Conservation (phyloP, 1,139 yeast species). For the Arxiozyma telluris region DNA sequence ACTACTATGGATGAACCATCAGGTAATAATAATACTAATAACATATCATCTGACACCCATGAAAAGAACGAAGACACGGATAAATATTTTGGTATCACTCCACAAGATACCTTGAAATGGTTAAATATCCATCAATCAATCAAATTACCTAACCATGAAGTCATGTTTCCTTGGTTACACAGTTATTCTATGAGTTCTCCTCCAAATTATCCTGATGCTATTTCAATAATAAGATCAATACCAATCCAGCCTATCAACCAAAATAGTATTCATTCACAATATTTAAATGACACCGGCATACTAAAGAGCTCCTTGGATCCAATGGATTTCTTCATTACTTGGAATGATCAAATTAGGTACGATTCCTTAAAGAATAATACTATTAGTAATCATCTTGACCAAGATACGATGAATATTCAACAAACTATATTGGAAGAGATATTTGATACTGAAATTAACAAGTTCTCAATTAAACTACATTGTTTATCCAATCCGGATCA, state of each 20-base stretch:
- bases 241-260: not conserved
- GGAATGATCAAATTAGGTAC: slow-evolving; percentile 13
- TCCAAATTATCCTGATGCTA: slow-evolving; percentile 25
- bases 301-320: slow-evolving; percentile 58
- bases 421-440: not conserved
- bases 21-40: not conserved
- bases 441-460: not conserved
- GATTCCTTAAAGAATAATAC: slow-evolving; percentile 3
- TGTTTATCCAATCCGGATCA: not conserved
- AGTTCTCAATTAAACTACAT: not conserved
- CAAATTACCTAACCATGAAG: slow-evolving; percentile 56
- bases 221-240: slow-evolving; percentile 46
- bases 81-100: not conserved
- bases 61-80: not conserved
- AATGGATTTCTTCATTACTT: slow-evolving; percentile 47
- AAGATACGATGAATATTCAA: not conserved
- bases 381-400: not conserved
- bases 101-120: not conserved
- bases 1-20: not conserved
- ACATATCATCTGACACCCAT: not conserved
- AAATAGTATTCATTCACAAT: slow-evolving; percentile 17
- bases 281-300: slow-evolving; percentile 38
- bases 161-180: slow-evolving; percentile 87
- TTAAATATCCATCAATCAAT: slow-evolving; percentile 10
- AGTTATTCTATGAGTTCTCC: slow-evolving; percentile 38